phyloP scores from a whole-genome alignment of 441 rosid genomes.

The Jatropha podagrica region DNA sequence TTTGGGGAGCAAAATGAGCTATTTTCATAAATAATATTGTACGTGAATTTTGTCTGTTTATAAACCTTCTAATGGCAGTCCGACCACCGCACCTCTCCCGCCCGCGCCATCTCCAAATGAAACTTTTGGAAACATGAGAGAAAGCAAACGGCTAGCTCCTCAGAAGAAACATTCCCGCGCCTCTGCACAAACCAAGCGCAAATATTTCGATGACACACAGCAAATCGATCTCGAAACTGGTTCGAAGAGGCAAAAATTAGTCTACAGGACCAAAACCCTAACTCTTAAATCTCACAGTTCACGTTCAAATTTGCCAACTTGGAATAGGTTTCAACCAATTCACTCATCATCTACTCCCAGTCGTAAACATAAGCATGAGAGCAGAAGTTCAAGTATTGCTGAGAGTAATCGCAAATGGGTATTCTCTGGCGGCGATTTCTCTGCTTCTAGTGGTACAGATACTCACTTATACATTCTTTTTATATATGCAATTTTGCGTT shows the following conservation, averaged over 20 bases:
- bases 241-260: conserved; percentile 29
- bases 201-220: conserved; percentile 22
- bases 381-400: conserved; percentile 24
- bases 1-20: no score
- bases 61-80: neutral
- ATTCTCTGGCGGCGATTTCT: conserved; percentile 46
- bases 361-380: conserved; percentile 23
- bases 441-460: conserved; percentile 44
- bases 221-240: conserved; percentile 11
- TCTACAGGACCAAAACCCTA: conserved; percentile 32
- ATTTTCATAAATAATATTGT: no score
- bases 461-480: neutral
- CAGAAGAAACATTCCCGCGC: conserved; percentile 23
- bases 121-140: conserved; percentile 29
- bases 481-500: neutral
- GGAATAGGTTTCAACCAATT: conserved; percentile 35
- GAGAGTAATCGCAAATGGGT: conserved; percentile 61
- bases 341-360: conserved; percentile 22
- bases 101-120: neutral
- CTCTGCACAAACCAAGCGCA: conserved; percentile 31
- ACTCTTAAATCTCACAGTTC: conserved; percentile 25
- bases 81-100: no score
- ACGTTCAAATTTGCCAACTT: conserved; percentile 16
- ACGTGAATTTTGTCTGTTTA: no score
- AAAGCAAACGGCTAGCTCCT: conserved; percentile 11